These are phyloP conservation scores for Xylariales sp. DNA, from an alignment of 2,329 filamentous ascomycete genomes.

Conservation along the genomic window DNA sequence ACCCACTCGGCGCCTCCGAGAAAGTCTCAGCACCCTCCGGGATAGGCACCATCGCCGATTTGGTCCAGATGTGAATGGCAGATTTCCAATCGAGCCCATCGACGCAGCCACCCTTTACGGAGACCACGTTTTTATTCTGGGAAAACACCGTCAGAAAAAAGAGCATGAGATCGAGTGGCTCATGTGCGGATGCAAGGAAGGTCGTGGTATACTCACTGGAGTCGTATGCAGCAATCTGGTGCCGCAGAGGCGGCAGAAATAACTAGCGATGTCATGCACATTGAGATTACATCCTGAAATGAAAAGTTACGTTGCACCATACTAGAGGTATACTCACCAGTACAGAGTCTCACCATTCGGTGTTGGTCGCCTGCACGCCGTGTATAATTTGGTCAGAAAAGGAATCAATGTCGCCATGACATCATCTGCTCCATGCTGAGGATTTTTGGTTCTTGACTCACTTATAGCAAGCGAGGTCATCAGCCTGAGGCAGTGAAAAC, in stretches of 20 bases:
- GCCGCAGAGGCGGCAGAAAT: slow-evolving; percentile 64
- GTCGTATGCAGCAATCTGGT: slow-evolving; percentile 60
- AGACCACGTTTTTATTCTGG: slow-evolving; percentile 54
- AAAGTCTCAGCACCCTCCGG: slow-evolving; percentile 58
- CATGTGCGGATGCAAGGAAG: neutral
- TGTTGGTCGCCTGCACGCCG: slow-evolving; percentile 46
- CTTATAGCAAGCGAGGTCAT: slow-evolving; percentile 50
- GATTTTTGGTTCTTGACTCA: slow-evolving; percentile 26
- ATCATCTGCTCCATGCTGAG: neutral
- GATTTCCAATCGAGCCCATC: slow-evolving; percentile 56
- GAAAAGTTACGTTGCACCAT: neutral
- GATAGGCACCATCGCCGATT: slow-evolving; percentile 63
- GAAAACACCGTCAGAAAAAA: neutral
- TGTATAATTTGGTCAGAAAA: too few relatives aligned
- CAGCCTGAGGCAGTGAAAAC: slow-evolving; percentile 51
- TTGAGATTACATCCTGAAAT: too few relatives aligned
- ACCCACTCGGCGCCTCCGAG: slow-evolving; percentile 43
- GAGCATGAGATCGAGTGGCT: neutral
- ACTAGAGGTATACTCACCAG: slow-evolving; percentile 35
- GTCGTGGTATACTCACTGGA: slow-evolving; percentile 35
- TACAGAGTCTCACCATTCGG: slow-evolving; percentile 52
- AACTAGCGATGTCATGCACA: too few relatives aligned
- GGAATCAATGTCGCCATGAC: slow-evolving; percentile 9
- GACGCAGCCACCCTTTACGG: slow-evolving; percentile 64
- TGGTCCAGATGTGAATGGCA: slow-evolving; percentile 65